A percentile compares a stretch with the other conserved stretches of the same genome.
Conservation (phyloP, 352 stramenopile genomes). For the Poterioochromonas sp. region DNA sequence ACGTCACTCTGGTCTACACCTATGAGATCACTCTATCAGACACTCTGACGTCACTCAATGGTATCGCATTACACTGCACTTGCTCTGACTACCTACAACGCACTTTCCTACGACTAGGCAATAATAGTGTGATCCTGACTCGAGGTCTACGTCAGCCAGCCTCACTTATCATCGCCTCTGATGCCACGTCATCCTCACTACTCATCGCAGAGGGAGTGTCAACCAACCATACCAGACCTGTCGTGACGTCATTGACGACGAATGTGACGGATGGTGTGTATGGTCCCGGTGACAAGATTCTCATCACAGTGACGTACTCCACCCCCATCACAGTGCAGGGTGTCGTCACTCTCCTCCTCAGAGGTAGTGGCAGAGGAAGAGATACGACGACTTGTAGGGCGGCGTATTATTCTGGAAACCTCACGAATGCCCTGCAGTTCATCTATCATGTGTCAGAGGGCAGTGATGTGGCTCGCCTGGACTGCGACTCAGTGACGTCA, state of each 20-base stretch:
- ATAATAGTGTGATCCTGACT: not conserved
- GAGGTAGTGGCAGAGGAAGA: too few relatives aligned
- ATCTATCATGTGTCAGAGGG: not conserved
- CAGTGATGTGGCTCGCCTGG: not conserved
- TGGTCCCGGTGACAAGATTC: not conserved
- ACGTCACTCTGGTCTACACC: not conserved
- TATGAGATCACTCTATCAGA: not conserved
- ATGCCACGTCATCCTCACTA: not conserved
- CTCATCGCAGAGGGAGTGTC: not conserved
- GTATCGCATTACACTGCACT: not conserved
- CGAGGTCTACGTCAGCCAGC: not conserved
- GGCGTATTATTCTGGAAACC: not conserved
- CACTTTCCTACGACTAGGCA: slow-evolving; percentile 18
- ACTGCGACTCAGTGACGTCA: not conserved
- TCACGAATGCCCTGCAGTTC: not conserved
- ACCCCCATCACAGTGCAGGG: not conserved
- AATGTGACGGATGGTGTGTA: not conserved
- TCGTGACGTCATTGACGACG: not conserved
- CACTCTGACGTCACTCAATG: not conserved
- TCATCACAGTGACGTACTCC: slow-evolving; percentile 6
- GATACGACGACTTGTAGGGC: not conserved
- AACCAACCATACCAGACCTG: not conserved
- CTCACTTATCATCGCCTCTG: not conserved
- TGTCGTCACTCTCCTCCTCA: not conserved
- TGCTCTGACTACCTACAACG: slow-evolving; percentile 20